Evolutionary conservation across 148 eudicot species (phyloP).

Genomic region (Amaranthus cruentus): DNA sequence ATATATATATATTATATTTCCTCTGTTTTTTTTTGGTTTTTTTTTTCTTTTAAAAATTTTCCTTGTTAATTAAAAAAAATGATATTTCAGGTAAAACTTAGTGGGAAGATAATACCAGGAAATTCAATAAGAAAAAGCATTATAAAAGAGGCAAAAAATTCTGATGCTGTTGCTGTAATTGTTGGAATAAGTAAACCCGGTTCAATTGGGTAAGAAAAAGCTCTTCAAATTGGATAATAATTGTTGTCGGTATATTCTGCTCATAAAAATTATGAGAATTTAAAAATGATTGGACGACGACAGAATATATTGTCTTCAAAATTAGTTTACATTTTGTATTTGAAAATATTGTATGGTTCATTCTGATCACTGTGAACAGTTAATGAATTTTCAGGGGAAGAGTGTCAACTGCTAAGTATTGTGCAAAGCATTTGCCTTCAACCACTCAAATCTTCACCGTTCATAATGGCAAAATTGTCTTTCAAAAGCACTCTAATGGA

Average conservation of each 20-base stretch:
- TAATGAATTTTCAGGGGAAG: slow-evolving; percentile 45
- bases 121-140: slow-evolving; percentile 66
- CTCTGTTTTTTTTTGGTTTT: not conserved
- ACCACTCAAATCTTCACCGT: slow-evolving; percentile 63
- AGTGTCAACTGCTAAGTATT: slow-evolving; percentile 72
- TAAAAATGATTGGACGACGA: too few species aligned
- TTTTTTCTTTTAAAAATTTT: not conserved
- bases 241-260: too few species aligned
- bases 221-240: not conserved
- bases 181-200: slow-evolving; percentile 56
- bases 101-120: slow-evolving; percentile 50
- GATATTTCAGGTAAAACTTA: slow-evolving; percentile 54
- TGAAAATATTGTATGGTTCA: slow-evolving; percentile 4
- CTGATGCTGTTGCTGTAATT: slow-evolving; percentile 44
- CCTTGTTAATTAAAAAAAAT: not conserved
- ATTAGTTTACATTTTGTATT: not conserved
- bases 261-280: too few species aligned
- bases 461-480: slow-evolving; percentile 71
- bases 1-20: slow-evolving; percentile 3
- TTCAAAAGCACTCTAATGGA: slow-evolving; percentile 42
- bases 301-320: too few species aligned
- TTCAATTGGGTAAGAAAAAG: slow-evolving; percentile 44
- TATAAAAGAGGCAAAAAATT: slow-evolving; percentile 66
- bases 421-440: slow-evolving; percentile 62
- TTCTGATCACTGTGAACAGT: slow-evolving; percentile 21